These are phyloP conservation scores for Kalanchoe fedtschenkoi DNA, from an alignment of 164 flowering plant genomes.

Conservation along the genomic window DNA sequence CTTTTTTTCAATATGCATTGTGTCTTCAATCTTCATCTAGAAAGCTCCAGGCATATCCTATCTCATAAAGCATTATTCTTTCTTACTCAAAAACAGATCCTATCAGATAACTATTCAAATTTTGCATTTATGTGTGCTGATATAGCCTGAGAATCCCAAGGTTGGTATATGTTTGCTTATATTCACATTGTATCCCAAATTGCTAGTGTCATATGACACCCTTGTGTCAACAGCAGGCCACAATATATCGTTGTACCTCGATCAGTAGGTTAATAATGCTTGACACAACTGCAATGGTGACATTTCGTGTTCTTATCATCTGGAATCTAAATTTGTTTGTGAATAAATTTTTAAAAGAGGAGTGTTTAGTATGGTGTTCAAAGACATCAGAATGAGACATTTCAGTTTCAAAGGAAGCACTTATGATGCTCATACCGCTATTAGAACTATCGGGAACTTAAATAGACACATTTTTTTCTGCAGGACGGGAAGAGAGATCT, in stretches of 20 bases:
- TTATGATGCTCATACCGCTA: neutral
- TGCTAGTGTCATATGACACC: neutral
- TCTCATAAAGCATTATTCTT: neutral
- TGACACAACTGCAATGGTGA: neutral
- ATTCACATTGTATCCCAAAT: neutral
- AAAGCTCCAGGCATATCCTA: no score
- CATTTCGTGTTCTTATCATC: neutral
- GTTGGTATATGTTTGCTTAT: conserved; percentile 20
- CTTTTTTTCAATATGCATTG: neutral
- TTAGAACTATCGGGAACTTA: neutral
- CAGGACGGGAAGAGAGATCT: conserved; percentile 97
- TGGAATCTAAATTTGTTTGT: neutral
- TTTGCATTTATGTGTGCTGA: conserved; percentile 90
- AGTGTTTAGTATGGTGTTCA: neutral
- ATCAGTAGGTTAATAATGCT: neutral
- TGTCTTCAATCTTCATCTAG: neutral
- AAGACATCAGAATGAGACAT: neutral
- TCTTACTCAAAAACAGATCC: conserved; percentile 34
- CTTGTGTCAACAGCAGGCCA: neutral
- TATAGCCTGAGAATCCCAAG: conserved; percentile 80
- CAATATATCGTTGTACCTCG: neutral
- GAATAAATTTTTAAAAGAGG: neutral
- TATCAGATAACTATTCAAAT: conserved; percentile 83
- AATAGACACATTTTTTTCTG: conserved; percentile 7
- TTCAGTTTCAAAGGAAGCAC: neutral